Evolutionary conservation across 1,284 basidiomycete genomes (phyloP), one percentile per base, ranked within the genome.

Genomic region (Trichosporon coremiiforme): DNA sequence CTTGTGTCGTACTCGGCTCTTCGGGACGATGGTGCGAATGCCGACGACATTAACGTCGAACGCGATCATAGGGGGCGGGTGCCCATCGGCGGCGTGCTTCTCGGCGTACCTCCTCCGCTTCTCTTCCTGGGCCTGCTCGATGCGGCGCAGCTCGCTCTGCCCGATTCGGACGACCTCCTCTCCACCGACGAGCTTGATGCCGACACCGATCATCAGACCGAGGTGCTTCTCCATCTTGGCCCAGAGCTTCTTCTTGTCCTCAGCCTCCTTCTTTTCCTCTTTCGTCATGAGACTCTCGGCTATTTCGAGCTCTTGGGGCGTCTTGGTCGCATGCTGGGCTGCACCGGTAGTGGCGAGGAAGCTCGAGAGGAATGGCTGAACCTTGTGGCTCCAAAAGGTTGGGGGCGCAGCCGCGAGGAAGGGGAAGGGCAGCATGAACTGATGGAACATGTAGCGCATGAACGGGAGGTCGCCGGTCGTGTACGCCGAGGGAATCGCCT

Each of bases 21-120:
- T 94, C 80, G 93, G 91, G 3, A 88, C 84, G 4, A 95, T 89
- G 0, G 89, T 88, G 70, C 93, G 87, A 5, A 98, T 91, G 64
- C 91, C 90, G 41, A 97, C 88, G 64, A 98, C 88, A 79, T 98
- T 97, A 72, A 98, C 90, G 70, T 94, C 91, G 74, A 98, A 96
- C 0, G 55, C 45, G 62, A 74, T 60, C 12, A 41, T 29, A 64
- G 71, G 68, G 7, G 45, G 29, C 4, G 17, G 17, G 15, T 35
- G 36, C 13, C 87, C 87, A 4, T 29, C 25, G 15, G 57, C 57
- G 6, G 57, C 57, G 53, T 87, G 87, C 68, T 87, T 78, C 45
- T 75, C 76, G 35, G 68, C 65, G 75, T 75, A 77, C 70, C 76
- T 76, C 68, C 66, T 73, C 69, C 75, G 72, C 65, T 81, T 85